A percentile compares a stretch with the other conserved stretches of the same genome.
phyloP scores from a whole-genome alignment of 2,329 filamentous ascomycete genomes.

The Pestalotiopsis sp. region DNA sequence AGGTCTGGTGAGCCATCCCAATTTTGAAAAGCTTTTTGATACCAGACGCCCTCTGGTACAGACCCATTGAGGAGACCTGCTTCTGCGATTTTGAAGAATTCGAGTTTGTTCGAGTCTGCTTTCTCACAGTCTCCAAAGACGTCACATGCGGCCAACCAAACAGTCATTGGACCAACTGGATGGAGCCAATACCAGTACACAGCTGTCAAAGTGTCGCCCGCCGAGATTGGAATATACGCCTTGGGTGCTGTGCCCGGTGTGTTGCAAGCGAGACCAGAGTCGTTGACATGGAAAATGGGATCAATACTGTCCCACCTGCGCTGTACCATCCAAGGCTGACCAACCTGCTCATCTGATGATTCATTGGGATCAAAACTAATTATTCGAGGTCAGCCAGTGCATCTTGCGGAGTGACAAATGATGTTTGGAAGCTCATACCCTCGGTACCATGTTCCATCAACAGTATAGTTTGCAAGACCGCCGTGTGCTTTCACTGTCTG shows the following conservation, averaged over 20 bases:
- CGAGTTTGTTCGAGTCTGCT: constrained; percentile 32
- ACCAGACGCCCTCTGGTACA: constrained; percentile 39
- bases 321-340: constrained; percentile 41
- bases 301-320: constrained; percentile 40
- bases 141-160: constrained; percentile 38
- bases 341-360: constrained; percentile 32
- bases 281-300: constrained; percentile 37
- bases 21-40: constrained; percentile 40
- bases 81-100: constrained; percentile 45
- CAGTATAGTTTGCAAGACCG: constrained; percentile 42
- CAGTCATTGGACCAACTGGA: constrained; percentile 42
- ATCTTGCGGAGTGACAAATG: background rate
- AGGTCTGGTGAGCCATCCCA: constrained; percentile 39
- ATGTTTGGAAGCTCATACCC: constrained; percentile 30
- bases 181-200: constrained; percentile 46
- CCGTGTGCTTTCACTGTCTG: constrained; percentile 32
- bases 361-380: constrained; percentile 38
- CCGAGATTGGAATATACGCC: constrained; percentile 38
- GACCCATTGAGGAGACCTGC: constrained; percentile 36
- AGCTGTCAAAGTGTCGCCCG: constrained; percentile 38
- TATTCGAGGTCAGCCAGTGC: background rate
- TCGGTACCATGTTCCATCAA: constrained; percentile 42
- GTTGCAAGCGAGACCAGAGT: constrained; percentile 39
- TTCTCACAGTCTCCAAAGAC: constrained; percentile 22
- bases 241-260: constrained; percentile 35